A percentile compares a stretch with the other conserved stretches of the same genome.
Conservation (phyloP, 2,329 filamentous ascomycete genomes). For the Thermoascus crustaceus region DNA sequence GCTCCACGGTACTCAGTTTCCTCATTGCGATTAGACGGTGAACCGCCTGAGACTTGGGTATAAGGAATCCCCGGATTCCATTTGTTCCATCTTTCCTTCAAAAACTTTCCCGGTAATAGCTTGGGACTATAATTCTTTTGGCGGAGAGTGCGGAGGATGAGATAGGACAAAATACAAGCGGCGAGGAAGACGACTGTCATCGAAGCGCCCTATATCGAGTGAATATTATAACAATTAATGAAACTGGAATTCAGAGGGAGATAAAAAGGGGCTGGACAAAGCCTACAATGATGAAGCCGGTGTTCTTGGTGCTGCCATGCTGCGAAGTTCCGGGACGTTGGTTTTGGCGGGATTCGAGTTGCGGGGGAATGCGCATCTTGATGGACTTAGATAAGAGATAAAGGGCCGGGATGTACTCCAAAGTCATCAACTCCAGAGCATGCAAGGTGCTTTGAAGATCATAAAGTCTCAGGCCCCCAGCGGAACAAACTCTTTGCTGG, state of each 20-base stretch:
- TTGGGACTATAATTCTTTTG: constrained; percentile 40
- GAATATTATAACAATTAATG: too few relatives aligned
- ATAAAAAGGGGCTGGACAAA: constrained; percentile 4
- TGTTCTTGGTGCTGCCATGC: constrained; percentile 14
- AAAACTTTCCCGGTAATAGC: constrained; percentile 42
- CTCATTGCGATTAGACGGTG: constrained; percentile 10
- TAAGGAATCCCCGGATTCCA: constrained; percentile 40
- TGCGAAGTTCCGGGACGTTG: neutral
- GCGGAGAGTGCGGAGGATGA: constrained; percentile 36
- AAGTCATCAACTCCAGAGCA: too few relatives aligned
- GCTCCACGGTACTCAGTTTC: constrained; percentile 22
- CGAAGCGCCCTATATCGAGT: constrained; percentile 16
- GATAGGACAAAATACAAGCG: constrained; percentile 23
- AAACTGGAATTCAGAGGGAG: neutral
- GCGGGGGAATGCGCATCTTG: constrained; percentile 1
- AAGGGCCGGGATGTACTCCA: too few relatives aligned
- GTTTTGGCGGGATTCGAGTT: neutral
- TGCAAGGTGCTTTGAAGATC: too few relatives aligned
- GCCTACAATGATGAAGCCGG: constrained; percentile 25
- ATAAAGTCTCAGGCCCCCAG: too few relatives aligned
- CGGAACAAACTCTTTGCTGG: too few relatives aligned
- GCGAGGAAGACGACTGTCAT: constrained; percentile 25
- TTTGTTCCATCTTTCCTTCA: constrained; percentile 46
- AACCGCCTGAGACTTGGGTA: constrained; percentile 28
- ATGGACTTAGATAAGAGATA: neutral